Conservation (phyloP, 306 rosid genomes). For the peach (Prunus persica) region DNA sequence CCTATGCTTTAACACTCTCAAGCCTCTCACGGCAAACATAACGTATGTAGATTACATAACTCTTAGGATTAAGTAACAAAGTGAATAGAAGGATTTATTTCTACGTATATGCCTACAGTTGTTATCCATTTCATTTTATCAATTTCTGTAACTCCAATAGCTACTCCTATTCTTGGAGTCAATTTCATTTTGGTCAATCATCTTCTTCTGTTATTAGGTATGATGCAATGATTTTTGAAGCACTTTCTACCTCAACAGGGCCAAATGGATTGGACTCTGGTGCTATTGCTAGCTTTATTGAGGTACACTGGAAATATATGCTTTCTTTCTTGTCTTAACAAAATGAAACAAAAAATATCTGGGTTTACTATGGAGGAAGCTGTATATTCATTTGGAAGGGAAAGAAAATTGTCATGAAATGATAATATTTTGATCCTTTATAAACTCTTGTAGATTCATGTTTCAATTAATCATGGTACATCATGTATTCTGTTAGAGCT, state of each 20-base stretch:
- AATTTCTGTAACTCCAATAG: neutral
- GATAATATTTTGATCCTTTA: neutral
- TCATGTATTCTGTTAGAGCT: neutral
- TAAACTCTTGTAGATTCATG: neutral
- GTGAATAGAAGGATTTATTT: neutral
- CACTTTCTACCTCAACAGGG: slow-evolving; percentile 25
- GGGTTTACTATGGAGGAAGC: neutral
- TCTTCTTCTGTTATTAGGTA: slow-evolving; percentile 18
- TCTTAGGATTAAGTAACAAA: neutral
- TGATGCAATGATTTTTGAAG: slow-evolving; percentile 38
- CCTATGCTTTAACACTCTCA: neutral
- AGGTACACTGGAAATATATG: slow-evolving; percentile 21
- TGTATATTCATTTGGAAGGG: neutral
- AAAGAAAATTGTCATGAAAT: neutral
- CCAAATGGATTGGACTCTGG: slow-evolving; percentile 38
- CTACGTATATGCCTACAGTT: neutral
- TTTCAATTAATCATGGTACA: neutral
- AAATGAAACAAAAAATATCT: neutral
- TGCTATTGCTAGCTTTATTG: slow-evolving; percentile 36
- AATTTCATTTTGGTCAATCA: slow-evolving; percentile 2
- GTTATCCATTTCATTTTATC: neutral
- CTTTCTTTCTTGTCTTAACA: neutral
- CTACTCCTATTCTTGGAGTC: neutral
- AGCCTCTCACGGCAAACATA: neutral
- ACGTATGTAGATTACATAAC: neutral